Evolutionary conservation across 2,329 filamentous ascomycete species (phyloP), one percentile per base, ranked within the genome.

Genomic region (Rhexocercosporidium sp.): DNA sequence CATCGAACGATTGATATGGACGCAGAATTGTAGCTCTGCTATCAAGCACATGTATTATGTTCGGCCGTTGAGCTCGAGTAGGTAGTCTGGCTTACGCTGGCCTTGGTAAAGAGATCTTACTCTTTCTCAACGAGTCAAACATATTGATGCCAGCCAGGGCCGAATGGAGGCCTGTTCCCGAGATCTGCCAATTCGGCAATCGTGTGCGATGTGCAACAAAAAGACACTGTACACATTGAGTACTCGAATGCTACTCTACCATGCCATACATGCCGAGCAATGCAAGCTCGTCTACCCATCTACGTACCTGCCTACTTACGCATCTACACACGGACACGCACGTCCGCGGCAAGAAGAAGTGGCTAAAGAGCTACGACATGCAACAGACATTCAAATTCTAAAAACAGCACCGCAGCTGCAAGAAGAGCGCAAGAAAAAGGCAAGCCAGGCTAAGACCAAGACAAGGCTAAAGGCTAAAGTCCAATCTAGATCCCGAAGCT

Each of bases 151-250:
- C 11, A 39, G 34, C 14, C 41, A 34, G 18, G 18, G 25, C 53
- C 29, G 25, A 39, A 25, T 22, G n/a, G 51, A 27, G 22, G 22
- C 14, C 31, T 22, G 9, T 44, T 25, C 31, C n/a, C 9, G 12
- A 62, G 47, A 53, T 59, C 47, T 41, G 44, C 29, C 39, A 39
- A 39, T 46, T 65, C 44, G 62, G 41, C 51, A 64, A 59, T 64
- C 62, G n/a, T 22, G 31, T 65, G 29, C 29, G 54, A 65, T 25
- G 18, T 59, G 54, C 62, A 59, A 65, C 53, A 53, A 46, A 47
- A 25, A 25, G 14, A 37, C n/a, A 20, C 5, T 20, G 5, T 8
- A 12, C 44, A 1, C 12, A 9, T 47, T 47, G n/a, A 7, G 22
- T 12, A 29, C 18, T 1, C 11, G 9, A 16, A 18, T 29, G 3